These are phyloP conservation scores for Neoboletus magnificus DNA, from an alignment of 768 basidiomycete species.

Conservation along the genomic window DNA sequence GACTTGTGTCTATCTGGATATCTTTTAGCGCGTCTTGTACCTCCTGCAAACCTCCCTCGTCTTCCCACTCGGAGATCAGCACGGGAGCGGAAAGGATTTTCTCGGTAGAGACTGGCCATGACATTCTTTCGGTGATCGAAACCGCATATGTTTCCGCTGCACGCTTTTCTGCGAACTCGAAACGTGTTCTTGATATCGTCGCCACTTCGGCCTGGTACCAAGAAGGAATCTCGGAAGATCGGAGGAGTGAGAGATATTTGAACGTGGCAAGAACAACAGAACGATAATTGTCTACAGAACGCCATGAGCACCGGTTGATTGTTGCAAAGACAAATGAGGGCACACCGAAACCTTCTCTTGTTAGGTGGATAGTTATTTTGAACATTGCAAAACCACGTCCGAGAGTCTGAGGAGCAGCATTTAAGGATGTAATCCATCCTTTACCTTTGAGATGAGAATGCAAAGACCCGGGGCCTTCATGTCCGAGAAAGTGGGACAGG, in stretches of 20 bases:
- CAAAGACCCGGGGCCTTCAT: constrained; percentile 91
- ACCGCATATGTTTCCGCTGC: constrained; percentile 78
- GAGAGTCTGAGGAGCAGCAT: constrained; percentile 63
- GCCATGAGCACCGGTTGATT: constrained; percentile 1
- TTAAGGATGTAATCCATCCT: constrained; percentile 80
- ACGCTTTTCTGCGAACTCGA: constrained; percentile 84
- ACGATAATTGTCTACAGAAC: constrained; percentile 58
- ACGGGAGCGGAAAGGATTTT: constrained; percentile 68
- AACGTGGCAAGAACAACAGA: constrained; percentile 65
- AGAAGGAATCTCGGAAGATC: constrained; percentile 54
- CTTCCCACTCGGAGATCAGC: constrained; percentile 73
- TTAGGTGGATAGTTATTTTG: constrained; percentile 77
- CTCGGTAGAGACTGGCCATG: constrained; percentile 79
- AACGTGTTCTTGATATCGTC: constrained; percentile 66
- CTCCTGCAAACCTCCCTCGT: constrained; percentile 44
- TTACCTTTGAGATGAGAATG: constrained; percentile 86
- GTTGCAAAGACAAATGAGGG: not conserved
- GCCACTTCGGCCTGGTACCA: constrained; percentile 77
- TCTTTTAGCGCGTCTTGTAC: constrained; percentile 59
- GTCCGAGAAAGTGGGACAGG: constrained; percentile 80
- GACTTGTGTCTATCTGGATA: constrained; percentile 55
- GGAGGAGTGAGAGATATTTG: constrained; percentile 75
- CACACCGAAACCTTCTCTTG: constrained; percentile 83
- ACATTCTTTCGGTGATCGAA: constrained; percentile 69
- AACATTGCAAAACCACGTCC: constrained; percentile 88